Conservation (phyloP, 768 basidiomycete genomes). For the Boletus vermiculosoides region DNA sequence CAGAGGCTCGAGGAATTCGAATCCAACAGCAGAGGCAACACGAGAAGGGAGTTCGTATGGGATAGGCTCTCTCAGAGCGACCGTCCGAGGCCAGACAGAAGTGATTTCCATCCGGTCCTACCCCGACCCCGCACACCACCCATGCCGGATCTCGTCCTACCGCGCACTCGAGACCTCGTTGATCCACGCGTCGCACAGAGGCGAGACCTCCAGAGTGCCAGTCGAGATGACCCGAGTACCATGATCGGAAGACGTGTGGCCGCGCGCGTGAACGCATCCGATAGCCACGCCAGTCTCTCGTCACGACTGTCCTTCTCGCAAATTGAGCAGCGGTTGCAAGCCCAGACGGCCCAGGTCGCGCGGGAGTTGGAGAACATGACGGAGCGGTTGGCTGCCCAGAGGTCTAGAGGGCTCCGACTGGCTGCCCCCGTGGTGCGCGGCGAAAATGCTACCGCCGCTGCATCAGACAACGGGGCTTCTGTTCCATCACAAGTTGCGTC, state of each 20-base stretch:
- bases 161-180: conserved; percentile 12
- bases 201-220: conserved; percentile 19
- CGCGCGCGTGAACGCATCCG: conserved; percentile 27
- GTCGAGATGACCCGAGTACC: conserved; percentile 32
- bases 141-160: conserved; percentile 29
- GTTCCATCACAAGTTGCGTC: background rate
- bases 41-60: conserved; percentile 21
- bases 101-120: conserved; percentile 13
- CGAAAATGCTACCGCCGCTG: background rate
- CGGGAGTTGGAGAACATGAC: conserved; percentile 35
- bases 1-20: conserved; percentile 36
- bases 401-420: conserved; percentile 25
- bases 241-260: conserved; percentile 37
- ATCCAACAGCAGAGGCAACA: conserved; percentile 7
- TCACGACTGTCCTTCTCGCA: conserved; percentile 23
- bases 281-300: conserved; percentile 17
- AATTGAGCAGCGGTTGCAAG: conserved; percentile 30
- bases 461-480: background rate
- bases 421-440: conserved; percentile 15
- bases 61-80: conserved; percentile 22
- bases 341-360: conserved; percentile 32
- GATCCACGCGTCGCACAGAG: conserved; percentile 19
- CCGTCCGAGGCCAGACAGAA: conserved; percentile 14
- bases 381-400: conserved; percentile 21
- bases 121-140: conserved; percentile 29